Percentiles rank a stretch among this genome's conserved stretches.
phyloP scores from a whole-genome alignment of 2,329 filamentous ascomycete species.

The Colletotrichum godetiae region DNA sequence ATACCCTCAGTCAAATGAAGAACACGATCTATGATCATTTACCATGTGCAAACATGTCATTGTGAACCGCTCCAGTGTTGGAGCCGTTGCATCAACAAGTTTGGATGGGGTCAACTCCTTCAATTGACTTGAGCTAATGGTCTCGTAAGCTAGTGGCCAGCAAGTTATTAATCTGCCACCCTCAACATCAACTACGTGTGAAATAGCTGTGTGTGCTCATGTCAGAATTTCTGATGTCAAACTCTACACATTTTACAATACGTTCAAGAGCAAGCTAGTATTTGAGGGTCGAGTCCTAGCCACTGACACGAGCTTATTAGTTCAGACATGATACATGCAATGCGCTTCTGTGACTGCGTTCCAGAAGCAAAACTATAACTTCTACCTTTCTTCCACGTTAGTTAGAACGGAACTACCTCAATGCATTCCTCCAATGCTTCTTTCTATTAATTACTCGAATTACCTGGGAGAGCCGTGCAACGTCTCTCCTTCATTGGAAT shows the following conservation, averaged over 20 bases:
- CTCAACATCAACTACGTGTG: not conserved
- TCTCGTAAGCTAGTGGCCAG: not conserved
- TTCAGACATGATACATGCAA: conserved; percentile 11
- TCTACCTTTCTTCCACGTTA: not conserved
- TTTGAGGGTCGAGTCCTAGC: not conserved
- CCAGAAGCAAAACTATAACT: not conserved
- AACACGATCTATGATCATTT: conserved; percentile 14
- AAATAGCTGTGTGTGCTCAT: not conserved
- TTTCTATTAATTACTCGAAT: not conserved
- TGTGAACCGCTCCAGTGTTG: not conserved
- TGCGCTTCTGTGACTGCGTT: not conserved
- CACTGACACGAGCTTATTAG: not conserved
- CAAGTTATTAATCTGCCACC: not conserved
- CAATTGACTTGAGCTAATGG: not conserved
- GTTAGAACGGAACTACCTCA: not conserved
- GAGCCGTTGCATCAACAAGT: not conserved
- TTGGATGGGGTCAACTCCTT: not conserved
- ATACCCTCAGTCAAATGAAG: conserved; percentile 33
- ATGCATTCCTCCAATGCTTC: not conserved
- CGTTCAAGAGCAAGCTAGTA: not conserved
- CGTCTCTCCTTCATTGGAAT: not conserved
- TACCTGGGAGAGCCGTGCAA: not conserved
- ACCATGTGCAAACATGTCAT: not conserved
- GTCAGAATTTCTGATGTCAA: not conserved
- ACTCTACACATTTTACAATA: not conserved